phyloP scores from a whole-genome alignment of 192 early-diverging fungal species.

The Tieghemiomyces parasiticus region DNA sequence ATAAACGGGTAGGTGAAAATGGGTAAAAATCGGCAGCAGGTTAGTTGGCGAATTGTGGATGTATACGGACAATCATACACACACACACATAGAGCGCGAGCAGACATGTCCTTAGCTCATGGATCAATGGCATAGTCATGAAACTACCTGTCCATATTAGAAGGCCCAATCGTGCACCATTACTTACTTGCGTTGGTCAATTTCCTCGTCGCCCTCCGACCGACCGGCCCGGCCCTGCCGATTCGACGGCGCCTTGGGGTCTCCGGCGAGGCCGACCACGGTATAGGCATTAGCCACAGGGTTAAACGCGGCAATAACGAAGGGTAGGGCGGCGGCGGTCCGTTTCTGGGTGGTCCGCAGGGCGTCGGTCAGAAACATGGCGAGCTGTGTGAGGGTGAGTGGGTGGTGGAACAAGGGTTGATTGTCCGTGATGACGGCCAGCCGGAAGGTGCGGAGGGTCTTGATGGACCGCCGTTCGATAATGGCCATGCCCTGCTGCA shows the following conservation, averaged over 20 bases:
- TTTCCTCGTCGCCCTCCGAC: no score
- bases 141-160: no score
- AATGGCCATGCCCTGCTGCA: constrained; percentile 61
- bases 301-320: constrained; percentile 65
- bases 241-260: no score
- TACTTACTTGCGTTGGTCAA: constrained; percentile 35
- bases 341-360: constrained; percentile 16
- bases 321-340: constrained; percentile 36
- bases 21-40: no score
- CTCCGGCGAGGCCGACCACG: constrained; percentile 42
- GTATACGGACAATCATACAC: no score
- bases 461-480: constrained; percentile 68
- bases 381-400: constrained; percentile 56
- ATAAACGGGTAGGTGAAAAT: no score
- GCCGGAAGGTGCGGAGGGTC: constrained; percentile 54
- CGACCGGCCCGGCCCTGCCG: no score
- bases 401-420: constrained; percentile 39
- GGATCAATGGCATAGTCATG: no score
- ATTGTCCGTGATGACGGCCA: constrained; percentile 51
- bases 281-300: constrained; percentile 42
- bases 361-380: constrained; percentile 67
- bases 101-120: no score
- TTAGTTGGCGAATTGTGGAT: no score
- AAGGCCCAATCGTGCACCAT: no score
- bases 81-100: no score